These are phyloP conservation scores for Podospora tetraspora DNA, from an alignment of 495 filamentous ascomycete species.

Conservation along the genomic window DNA sequence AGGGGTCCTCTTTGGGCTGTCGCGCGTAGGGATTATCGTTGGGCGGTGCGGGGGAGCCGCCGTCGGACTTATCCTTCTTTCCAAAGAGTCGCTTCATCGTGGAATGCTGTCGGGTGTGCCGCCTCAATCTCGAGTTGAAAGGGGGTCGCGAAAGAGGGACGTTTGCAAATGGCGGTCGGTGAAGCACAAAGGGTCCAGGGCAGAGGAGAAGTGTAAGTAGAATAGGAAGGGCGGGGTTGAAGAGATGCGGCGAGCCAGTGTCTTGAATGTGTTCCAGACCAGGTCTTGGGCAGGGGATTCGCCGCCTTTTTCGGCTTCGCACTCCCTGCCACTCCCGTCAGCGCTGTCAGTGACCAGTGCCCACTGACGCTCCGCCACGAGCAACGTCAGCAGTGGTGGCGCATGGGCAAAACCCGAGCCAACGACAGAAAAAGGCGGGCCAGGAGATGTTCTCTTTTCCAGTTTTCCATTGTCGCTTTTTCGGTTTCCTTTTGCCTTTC, in stretches of 20 bases:
- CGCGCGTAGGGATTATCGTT: conserved; percentile 69
- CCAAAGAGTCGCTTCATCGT: conserved; percentile 64
- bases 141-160: background rate
- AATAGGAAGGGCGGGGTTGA: conserved; percentile 14
- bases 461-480: no score
- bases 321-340: background rate
- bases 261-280: conserved; percentile 25
- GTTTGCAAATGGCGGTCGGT: background rate
- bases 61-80: conserved; percentile 61
- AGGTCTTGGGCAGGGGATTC: background rate
- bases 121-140: background rate
- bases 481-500: no score
- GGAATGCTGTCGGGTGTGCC: conserved; percentile 8
- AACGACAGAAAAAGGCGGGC: background rate
- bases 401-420: background rate
- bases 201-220: conserved; percentile 1
- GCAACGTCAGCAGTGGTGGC: conserved; percentile 8
- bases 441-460: background rate
- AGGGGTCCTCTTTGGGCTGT: conserved; percentile 54
- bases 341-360: background rate
- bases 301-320: background rate
- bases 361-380: conserved; percentile 7
- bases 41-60: conserved; percentile 45
- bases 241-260: conserved; percentile 16
- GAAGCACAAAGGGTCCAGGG: conserved; percentile 4